Evolutionary conservation across 2,329 filamentous ascomycete species (phyloP).

Genomic region (Mycosphaerella sp.): DNA sequence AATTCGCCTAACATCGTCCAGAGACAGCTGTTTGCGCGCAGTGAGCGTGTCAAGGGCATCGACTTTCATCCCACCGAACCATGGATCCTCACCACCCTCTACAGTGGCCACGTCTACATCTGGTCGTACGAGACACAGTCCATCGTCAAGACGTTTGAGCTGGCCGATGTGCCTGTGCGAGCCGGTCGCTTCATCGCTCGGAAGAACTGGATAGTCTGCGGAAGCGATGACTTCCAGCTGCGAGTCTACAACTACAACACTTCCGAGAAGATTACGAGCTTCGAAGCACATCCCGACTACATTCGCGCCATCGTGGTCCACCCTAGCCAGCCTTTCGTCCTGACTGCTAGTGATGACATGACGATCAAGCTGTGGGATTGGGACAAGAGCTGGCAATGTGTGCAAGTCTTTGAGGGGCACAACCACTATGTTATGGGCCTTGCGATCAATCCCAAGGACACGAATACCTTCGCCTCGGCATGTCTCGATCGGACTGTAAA

Average conservation of each 20-base stretch:
- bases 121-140: constrained; percentile 98
- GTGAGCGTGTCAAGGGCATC: constrained; percentile 93
- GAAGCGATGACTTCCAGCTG: constrained; percentile 82
- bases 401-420: constrained; percentile 94
- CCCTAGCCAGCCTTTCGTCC: constrained; percentile 87
- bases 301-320: constrained; percentile 96
- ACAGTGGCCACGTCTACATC: constrained; percentile 98
- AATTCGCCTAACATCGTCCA: constrained; percentile 42
- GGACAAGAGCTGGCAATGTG: constrained; percentile 97
- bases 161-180: constrained; percentile 95
- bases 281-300: constrained; percentile 97
- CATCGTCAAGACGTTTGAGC: constrained; percentile 97
- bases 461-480: constrained; percentile 58
- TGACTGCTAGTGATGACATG: constrained; percentile 97
- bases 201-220: constrained; percentile 79
- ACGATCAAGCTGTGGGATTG: constrained; percentile 99
- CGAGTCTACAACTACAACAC: constrained; percentile 99
- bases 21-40: constrained; percentile 80
- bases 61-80: constrained; percentile 96
- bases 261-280: constrained; percentile 94
- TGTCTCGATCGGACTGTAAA: constrained; percentile 96
- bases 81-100: constrained; percentile 92
- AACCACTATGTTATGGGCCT: constrained; percentile 96
- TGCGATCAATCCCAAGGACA: constrained; percentile 96
- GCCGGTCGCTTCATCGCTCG: constrained; percentile 93